phyloP scores from a whole-genome alignment of 2,329 filamentous ascomycete species.

The Hymenotorrendiella dingleyae region DNA sequence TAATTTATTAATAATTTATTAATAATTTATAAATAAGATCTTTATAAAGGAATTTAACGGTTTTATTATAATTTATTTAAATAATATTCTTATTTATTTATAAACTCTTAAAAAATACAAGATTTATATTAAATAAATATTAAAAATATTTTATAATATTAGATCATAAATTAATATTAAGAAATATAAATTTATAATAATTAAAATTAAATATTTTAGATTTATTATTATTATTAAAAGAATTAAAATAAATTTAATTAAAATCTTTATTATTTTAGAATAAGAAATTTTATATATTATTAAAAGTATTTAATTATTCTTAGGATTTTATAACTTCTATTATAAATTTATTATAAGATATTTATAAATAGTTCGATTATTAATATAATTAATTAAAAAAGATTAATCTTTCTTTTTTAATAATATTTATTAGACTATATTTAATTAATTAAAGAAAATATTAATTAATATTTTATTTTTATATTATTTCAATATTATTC shows the following conservation, averaged over 20 bases:
- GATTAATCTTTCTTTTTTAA: neutral
- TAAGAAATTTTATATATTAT: no score
- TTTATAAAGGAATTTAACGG: constrained; percentile 1
- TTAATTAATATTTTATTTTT: neutral
- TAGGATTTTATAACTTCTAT: neutral
- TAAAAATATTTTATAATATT: neutral
- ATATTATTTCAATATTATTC: neutral
- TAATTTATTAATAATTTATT: no score
- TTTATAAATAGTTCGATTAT: neutral
- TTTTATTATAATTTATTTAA: constrained; percentile 2
- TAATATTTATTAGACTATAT: neutral
- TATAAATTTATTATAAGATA: no score
- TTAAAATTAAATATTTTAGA: constrained; percentile 1
- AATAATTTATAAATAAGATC: constrained; percentile 8
- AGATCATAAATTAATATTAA: neutral
- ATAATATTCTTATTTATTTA: constrained; percentile 7
- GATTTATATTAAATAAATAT: neutral
- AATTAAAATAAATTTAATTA: no score
- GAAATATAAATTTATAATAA: constrained; percentile 1
- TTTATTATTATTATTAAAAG: no score
- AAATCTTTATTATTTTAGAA: no score
- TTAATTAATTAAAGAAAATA: neutral
- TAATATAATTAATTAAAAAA: neutral
- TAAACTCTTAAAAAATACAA: neutral
- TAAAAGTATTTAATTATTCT: neutral